These are phyloP conservation scores for Helicocarpus griseus DNA, from an alignment of 2,329 filamentous ascomycete species.

Conservation along the genomic window DNA sequence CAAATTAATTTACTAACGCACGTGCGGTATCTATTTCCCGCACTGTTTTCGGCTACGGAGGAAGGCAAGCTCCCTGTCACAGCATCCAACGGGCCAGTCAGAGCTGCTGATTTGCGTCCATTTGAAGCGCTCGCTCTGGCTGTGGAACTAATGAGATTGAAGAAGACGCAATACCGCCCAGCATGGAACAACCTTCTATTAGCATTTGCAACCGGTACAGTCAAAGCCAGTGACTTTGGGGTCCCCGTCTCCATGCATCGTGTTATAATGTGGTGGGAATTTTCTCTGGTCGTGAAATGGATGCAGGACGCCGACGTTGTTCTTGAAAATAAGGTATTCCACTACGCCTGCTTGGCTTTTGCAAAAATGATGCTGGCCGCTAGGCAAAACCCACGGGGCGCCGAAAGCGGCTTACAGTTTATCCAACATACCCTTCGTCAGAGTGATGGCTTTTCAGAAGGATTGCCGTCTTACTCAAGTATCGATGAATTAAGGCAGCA, in stretches of 20 bases:
- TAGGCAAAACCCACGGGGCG: slow-evolving; percentile 18
- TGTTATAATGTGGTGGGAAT: slow-evolving; percentile 31
- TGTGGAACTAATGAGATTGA: slow-evolving; percentile 23
- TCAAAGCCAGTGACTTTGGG: not conserved
- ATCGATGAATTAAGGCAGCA: slow-evolving; percentile 23
- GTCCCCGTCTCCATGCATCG: slow-evolving; percentile 16
- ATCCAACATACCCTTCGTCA: slow-evolving; percentile 8
- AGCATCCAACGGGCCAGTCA: not conserved
- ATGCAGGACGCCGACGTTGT: slow-evolving; percentile 25
- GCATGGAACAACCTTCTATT: slow-evolving; percentile 30
- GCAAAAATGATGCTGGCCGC: slow-evolving; percentile 25
- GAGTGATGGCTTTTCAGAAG: slow-evolving; percentile 2
- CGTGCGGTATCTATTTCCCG: slow-evolving; percentile 11
- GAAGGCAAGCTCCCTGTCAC: not conserved
- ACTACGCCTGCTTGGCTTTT: slow-evolving; percentile 27
- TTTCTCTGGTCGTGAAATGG: slow-evolving; percentile 22
- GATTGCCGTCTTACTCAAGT: not conserved
- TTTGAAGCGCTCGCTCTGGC: slow-evolving; percentile 28
- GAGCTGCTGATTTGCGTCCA: slow-evolving; percentile 13
- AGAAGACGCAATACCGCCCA: slow-evolving; percentile 21
- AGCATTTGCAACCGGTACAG: slow-evolving; percentile 13
- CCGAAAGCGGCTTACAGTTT: slow-evolving; percentile 19
- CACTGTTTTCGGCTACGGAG: not conserved
- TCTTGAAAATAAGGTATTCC: slow-evolving; percentile 24
- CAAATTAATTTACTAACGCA: not conserved